Conservation (phyloP, 139 green algal genomes). For the Picochlorum sp. region DNA sequence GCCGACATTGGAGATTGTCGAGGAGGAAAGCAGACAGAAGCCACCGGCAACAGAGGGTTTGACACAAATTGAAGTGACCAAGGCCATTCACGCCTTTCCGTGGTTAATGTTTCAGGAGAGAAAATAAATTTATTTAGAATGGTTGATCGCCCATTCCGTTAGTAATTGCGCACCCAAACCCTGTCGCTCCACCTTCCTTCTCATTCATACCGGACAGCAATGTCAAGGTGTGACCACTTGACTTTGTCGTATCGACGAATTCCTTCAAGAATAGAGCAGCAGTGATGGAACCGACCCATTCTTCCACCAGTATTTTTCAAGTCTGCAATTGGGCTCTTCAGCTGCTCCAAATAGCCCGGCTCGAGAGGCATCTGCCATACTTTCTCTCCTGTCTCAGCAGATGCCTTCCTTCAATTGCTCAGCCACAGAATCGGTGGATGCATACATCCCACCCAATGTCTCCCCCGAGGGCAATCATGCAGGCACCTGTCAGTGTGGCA, state of each 20-base stretch:
- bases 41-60: too few species aligned
- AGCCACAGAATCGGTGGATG: conserved; percentile 57
- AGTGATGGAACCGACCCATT: conserved; percentile 77
- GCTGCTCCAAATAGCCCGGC: conserved; percentile 65
- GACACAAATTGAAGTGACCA: too few species aligned
- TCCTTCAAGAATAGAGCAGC: conserved; percentile 89
- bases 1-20: too few species aligned
- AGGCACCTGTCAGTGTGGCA: conserved; percentile 92
- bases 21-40: too few species aligned
- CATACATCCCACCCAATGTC: conserved; percentile 35
- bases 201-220: conserved; percentile 82
- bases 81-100: too few species aligned
- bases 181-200: conserved; percentile 73
- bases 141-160: conserved; percentile 63
- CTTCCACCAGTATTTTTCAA: conserved; percentile 56
- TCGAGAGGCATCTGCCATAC: conserved; percentile 95
- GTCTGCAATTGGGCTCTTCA: conserved; percentile 70
- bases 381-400: conserved; percentile 60
- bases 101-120: too few species aligned
- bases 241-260: conserved; percentile 67
- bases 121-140: background rate
- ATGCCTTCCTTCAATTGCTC: conserved; percentile 29
- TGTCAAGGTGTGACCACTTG: conserved; percentile 91
- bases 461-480: conserved; percentile 84
- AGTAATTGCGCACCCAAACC: conserved; percentile 79